A percentile compares a stretch with the other conserved stretches of the same genome.
These are phyloP conservation scores for Lepidium campestre DNA, from an alignment of 441 rosid species.

Conservation along the genomic window DNA sequence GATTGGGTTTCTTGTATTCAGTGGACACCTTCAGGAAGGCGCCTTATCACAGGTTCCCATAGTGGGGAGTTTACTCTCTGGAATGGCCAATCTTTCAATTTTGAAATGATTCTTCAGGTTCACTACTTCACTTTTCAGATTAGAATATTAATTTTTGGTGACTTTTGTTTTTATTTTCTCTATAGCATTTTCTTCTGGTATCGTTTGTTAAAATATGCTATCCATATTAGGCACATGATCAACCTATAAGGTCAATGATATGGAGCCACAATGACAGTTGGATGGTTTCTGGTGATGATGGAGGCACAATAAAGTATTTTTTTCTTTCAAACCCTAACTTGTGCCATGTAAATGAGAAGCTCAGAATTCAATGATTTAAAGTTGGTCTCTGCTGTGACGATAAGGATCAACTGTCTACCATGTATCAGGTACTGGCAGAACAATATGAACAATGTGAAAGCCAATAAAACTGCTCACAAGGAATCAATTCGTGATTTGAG, in stretches of 20 bases:
- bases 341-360: not conserved
- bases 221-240: constrained; percentile 94
- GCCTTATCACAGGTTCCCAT: constrained; percentile 93
- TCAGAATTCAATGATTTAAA: not conserved
- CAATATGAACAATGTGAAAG: constrained; percentile 97
- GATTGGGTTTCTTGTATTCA: constrained; percentile 30
- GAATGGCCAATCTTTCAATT: constrained; percentile 98
- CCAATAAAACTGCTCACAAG: constrained; percentile 90
- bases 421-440: constrained; percentile 89
- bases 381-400: not conserved
- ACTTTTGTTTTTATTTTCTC: not conserved
- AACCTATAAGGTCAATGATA: constrained; percentile 92
- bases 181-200: constrained; percentile 5
- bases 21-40: constrained; percentile 99
- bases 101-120: constrained; percentile 98
- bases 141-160: not conserved
- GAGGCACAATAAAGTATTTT: constrained; percentile 78
- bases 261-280: constrained; percentile 98
- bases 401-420: not conserved
- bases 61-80: constrained; percentile 98
- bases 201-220: constrained; percentile 29
- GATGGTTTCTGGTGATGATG: constrained; percentile 99
- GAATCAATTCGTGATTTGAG: constrained; percentile 93
- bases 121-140: constrained; percentile 31
- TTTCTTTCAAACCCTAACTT: not conserved